Conservation (phyloP, 306 rosid genomes). For the Acacia melanoxylon region DNA sequence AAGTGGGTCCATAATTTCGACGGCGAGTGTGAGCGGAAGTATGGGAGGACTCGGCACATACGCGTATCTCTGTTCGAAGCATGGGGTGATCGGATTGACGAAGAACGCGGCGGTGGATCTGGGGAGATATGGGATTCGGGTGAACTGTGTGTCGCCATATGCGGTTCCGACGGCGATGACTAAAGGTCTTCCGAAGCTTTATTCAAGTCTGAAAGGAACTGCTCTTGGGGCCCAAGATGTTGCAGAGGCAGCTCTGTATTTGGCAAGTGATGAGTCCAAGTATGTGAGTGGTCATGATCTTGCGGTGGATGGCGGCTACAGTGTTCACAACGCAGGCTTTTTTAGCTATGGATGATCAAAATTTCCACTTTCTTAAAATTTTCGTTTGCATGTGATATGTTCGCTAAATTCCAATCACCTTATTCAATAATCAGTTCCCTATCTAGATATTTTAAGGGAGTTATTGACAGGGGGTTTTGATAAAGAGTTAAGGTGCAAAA, state of each 20-base stretch:
- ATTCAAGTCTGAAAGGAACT: neutral
- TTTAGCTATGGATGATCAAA: no score
- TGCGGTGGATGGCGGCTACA: neutral
- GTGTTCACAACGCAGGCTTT: neutral
- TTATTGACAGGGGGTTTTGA: no score
- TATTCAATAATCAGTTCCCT: no score
- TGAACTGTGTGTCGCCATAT: neutral
- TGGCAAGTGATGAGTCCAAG: neutral
- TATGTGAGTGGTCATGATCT: neutral
- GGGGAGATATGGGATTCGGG: conserved; percentile 26
- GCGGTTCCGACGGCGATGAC: neutral
- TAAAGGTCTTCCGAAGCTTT: neutral
- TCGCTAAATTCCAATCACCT: no score
- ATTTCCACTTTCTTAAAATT: no score
- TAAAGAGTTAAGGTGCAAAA: no score
- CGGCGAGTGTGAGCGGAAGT: conserved; percentile 31
- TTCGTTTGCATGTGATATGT: no score
- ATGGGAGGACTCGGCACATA: conserved; percentile 44
- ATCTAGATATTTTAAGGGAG: no score
- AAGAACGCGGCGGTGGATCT: conserved; percentile 49
- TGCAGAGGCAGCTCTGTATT: neutral
- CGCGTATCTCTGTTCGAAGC: conserved; percentile 45
- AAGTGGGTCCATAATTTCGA: conserved; percentile 44
- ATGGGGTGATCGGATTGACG: conserved; percentile 43
- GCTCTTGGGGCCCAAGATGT: neutral